Percentiles rank a stretch among this genome's conserved stretches.
phyloP scores from a whole-genome alignment of 441 rosid species.

The Manihot esculenta region DNA sequence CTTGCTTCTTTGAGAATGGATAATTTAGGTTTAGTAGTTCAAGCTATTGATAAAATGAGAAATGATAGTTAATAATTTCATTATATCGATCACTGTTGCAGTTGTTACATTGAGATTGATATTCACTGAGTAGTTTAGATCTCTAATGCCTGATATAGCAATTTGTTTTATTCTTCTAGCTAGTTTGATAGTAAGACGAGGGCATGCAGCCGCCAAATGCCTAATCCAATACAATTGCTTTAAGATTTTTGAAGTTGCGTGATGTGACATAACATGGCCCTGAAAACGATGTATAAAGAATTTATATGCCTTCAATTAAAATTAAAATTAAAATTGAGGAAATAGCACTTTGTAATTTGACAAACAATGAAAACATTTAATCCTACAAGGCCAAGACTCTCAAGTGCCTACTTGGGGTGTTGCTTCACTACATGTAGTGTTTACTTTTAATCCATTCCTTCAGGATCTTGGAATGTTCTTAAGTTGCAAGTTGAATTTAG shows the following conservation, averaged over 20 bases:
- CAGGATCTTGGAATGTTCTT: too few relatives aligned
- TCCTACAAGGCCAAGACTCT: background rate
- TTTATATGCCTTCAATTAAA: background rate
- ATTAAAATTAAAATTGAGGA: background rate
- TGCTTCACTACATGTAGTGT: too few relatives aligned
- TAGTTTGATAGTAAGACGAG: background rate
- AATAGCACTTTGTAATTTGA: background rate
- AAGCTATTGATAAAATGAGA: background rate
- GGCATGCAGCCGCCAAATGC: too few relatives aligned
- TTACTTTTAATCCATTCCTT: too few relatives aligned
- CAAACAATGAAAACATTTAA: background rate
- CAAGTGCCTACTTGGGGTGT: background rate
- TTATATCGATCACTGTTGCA: background rate
- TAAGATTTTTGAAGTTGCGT: too few relatives aligned
- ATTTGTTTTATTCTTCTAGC: too few relatives aligned
- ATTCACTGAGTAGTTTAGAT: background rate
- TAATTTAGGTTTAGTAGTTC: constrained; percentile 11
- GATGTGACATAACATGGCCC: background rate
- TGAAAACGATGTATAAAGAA: background rate
- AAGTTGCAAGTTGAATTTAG: too few relatives aligned
- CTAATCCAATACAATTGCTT: too few relatives aligned
- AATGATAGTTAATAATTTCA: background rate
- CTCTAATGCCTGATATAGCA: background rate
- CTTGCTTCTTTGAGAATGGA: background rate
- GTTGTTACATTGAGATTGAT: background rate